Base-by-base conservation (phyloP, 192 early-diverging fungal genomes). In the Hyaloraphidium curvatum region DNA sequence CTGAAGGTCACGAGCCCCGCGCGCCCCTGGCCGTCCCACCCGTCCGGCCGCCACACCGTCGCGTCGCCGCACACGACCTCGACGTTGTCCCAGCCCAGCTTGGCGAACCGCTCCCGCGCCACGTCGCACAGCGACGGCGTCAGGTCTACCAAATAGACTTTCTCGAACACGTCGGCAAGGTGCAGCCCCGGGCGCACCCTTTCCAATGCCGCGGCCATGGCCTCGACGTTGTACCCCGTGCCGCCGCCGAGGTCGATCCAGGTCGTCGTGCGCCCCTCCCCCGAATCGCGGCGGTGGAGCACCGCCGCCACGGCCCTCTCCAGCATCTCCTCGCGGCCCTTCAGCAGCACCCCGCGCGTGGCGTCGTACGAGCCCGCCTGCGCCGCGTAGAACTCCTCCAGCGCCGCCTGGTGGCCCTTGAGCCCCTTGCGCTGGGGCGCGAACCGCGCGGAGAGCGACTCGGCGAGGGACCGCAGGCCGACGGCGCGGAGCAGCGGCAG, bases 281-380 rank as follows among this genome's bases (percentile, higher is more conserved):
- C n/a, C n/a, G n/a, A n/a, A n/a, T n/a, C n/a, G n/a, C n/a, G n/a
- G 14, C 43, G 11, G 17, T 48, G 17, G 17, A 48, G 43, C 5
- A 25, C 43, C 23, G 43, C 19, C 43, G 14, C 43, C 7, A 14
- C 5, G 14, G 43, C 43, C 43, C 43, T 5, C 43, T 48, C 43
- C 7, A 48, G 43, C 43, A 48, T 48, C 19, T 48, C 43, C 43
- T 48, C 43, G 5, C 43, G 43, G 5, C 43, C 43, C 23, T 48
- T 48, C 43, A 48, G 25, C 43, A 48, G 25, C 14, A 48, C 43
- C 7, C 11, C 43, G 23, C 43, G 43, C 17, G 43, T 48, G 23
- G 43, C 5, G 43, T 48, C 43, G 25, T 48, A 48, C 14, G 25
- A 14, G 7, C 14, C 7, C 7, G 43, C 43, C 43, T 48, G 43